Conservation (phyloP, 768 basidiomycete genomes). For the Agrocybe pediades region DNA sequence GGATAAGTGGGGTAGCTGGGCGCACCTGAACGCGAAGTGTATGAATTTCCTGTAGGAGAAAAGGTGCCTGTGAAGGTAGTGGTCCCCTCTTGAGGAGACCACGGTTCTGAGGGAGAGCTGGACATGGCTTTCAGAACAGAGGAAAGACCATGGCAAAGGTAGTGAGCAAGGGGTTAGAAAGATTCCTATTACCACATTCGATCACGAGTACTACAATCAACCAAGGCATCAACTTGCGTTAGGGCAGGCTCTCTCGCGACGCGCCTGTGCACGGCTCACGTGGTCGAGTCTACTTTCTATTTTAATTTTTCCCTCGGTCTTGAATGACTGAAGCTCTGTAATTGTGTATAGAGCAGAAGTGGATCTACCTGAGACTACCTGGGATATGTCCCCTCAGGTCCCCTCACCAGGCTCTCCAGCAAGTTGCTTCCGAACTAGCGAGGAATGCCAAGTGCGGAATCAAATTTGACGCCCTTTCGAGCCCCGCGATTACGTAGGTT, state of each 20-base stretch:
- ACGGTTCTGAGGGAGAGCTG: constrained; percentile 45
- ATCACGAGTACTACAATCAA: constrained; percentile 12
- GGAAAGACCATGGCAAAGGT: not conserved
- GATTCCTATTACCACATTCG: not conserved
- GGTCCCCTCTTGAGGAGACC: constrained; percentile 67
- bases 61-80: constrained; percentile 45
- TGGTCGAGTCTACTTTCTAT: too few species aligned
- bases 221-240: constrained; percentile 11
- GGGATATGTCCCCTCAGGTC: too few species aligned
- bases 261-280: constrained; percentile 7
- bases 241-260: constrained; percentile 14
- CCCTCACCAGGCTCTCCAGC: too few species aligned
- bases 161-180: constrained; percentile 2
- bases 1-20: constrained; percentile 1
- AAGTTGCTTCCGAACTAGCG: too few species aligned
- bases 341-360: too few species aligned
- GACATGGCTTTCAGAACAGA: constrained; percentile 30
- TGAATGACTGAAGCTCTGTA: too few species aligned
- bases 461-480: too few species aligned
- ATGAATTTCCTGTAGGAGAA: constrained; percentile 63
- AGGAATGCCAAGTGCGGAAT: too few species aligned
- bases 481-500: too few species aligned
- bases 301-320: too few species aligned
- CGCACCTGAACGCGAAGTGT: constrained; percentile 57
- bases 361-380: too few species aligned